Evolutionary conservation across 2,329 filamentous ascomycete genomes (phyloP), one percentile per base, ranked within the genome.

Genomic region (Claviceps arundinis): DNA sequence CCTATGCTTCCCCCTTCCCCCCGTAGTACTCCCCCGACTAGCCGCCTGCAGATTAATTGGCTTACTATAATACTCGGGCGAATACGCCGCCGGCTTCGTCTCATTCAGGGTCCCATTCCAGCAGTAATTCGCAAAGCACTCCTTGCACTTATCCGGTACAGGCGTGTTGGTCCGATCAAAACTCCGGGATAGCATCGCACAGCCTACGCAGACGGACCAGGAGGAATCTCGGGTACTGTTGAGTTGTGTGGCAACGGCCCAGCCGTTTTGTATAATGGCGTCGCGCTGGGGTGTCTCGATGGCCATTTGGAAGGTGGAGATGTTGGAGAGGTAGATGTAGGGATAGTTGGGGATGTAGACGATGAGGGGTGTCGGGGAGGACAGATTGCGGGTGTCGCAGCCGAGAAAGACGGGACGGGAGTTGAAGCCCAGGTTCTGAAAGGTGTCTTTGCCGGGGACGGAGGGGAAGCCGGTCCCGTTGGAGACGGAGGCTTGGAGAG

Each of bases 131-230:
- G 73, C 58, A 67, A 96, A 97, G 71, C 93, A 98, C 48, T 75
- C 62, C 44, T 70, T 73, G 71, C 93, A 98, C 9, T 79, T 80
- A 0, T 77, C 73, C 0, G 91, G 91, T 1, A 90, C 75, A 0
- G 70, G 56, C 0, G 84, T 85, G 17, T 75, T 73, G 0, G 87
- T 91, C 48, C 88, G 78, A 55, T 81, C 74, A 57, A 93, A 78
- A 58, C 84, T 89, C 55, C 91, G 80, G 50, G 78, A 80, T 16
- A 97, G 75, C 41, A 95, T 82, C 5, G 91, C 93, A 68, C 93
- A 98, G 22, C 84, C 89, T 4, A 95, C 85, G 60, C 91, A 98
- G 1, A 81, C 75, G 0, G 85, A 75, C 91, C 93, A 98, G 56
- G 84, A 68, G 3, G 68, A 60, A 64, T 94, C 85, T 3, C 83